Percentiles rank a stretch among this genome's conserved stretches.
phyloP scores from a whole-genome alignment of 1,284 basidiomycete genomes.

The Thecaphora frezii region DNA sequence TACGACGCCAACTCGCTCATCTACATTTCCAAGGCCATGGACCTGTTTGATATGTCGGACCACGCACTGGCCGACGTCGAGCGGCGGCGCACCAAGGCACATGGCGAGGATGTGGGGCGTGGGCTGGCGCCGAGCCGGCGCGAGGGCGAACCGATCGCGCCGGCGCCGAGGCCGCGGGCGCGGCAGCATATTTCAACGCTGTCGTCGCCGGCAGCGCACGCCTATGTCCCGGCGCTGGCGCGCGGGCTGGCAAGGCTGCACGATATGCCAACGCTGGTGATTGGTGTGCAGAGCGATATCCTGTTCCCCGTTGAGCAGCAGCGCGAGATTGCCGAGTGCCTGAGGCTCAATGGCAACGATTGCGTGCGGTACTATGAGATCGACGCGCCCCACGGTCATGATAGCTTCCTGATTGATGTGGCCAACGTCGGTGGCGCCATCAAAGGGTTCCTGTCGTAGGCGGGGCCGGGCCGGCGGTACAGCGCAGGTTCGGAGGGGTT shows the following conservation, averaged over 20 bases:
- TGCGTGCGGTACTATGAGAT: slow-evolving; percentile 94
- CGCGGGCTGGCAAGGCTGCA: slow-evolving; percentile 77
- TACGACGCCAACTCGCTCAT: slow-evolving; percentile 99
- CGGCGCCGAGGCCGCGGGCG: slow-evolving; percentile 16
- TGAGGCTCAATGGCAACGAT: slow-evolving; percentile 76
- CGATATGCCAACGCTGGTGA: slow-evolving; percentile 78
- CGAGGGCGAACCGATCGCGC: slow-evolving; percentile 6
- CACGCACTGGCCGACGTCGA: slow-evolving; percentile 72
- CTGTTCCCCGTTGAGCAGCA: slow-evolving; percentile 97
- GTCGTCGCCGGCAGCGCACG: slow-evolving; percentile 62
- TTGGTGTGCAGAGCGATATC: slow-evolving; percentile 96
- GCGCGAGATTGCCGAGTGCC: slow-evolving; percentile 86
- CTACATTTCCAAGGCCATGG: slow-evolving; percentile 96
- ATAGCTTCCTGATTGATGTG: slow-evolving; percentile 88
- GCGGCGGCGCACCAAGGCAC: slow-evolving; percentile 28
- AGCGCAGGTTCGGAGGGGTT: too few species aligned
- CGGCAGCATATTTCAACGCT: slow-evolving; percentile 66
- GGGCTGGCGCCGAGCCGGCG: slow-evolving; percentile 16
- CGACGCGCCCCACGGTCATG: slow-evolving; percentile 91
- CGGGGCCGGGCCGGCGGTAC: slow-evolving; percentile 62
- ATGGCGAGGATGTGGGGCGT: slow-evolving; percentile 56
- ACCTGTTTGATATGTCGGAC: slow-evolving; percentile 92
- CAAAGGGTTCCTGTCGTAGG: slow-evolving; percentile 68
- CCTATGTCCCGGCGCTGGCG: slow-evolving; percentile 79
- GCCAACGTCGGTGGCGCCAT: slow-evolving; percentile 78